These are phyloP conservation scores for Odonthalia washingtoniensis DNA, from an alignment of 31 red algal genomes.

Conservation along the genomic window DNA sequence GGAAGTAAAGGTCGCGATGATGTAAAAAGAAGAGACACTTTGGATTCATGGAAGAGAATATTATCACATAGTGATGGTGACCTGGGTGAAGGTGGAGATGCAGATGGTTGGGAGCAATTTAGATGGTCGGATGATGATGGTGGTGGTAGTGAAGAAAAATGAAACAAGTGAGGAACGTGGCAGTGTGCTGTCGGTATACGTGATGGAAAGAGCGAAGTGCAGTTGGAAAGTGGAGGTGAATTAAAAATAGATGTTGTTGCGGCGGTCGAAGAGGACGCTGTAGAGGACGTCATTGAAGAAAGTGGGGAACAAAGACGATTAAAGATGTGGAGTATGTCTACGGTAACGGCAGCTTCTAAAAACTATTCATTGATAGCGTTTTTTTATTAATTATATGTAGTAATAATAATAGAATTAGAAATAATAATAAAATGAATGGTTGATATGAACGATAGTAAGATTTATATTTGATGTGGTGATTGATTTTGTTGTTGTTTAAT, in stretches of 20 bases:
- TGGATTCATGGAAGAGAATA: conserved; percentile 40
- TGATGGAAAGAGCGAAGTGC: background rate
- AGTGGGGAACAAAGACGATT: conserved; percentile 61
- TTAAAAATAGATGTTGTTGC: background rate
- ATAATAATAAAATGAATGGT: too few species aligned
- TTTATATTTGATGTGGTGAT: too few species aligned
- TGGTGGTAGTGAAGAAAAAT: too few species aligned
- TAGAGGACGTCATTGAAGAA: conserved; percentile 22
- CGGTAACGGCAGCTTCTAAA: conserved; percentile 54
- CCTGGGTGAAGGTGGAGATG: background rate
- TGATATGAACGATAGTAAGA: too few species aligned
- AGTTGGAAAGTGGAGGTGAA: background rate
- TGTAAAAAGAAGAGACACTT: background rate
- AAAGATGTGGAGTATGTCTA: conserved; percentile 69
- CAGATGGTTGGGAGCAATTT: conserved; percentile 52
- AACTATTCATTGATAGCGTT: conserved; percentile 60
- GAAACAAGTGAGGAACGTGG: too few species aligned
- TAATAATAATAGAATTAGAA: too few species aligned
- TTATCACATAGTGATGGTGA: background rate
- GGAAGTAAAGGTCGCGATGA: conserved; percentile 2
- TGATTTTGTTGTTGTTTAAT: too few species aligned
- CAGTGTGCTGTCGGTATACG: background rate
- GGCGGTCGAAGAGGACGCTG: background rate
- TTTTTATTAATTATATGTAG: too few species aligned
- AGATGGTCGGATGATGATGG: too few species aligned